Evolutionary conservation across 345 rosid species (phyloP), one percentile per base, ranked within the genome.

Genomic region (Rhizophora apiculata): DNA sequence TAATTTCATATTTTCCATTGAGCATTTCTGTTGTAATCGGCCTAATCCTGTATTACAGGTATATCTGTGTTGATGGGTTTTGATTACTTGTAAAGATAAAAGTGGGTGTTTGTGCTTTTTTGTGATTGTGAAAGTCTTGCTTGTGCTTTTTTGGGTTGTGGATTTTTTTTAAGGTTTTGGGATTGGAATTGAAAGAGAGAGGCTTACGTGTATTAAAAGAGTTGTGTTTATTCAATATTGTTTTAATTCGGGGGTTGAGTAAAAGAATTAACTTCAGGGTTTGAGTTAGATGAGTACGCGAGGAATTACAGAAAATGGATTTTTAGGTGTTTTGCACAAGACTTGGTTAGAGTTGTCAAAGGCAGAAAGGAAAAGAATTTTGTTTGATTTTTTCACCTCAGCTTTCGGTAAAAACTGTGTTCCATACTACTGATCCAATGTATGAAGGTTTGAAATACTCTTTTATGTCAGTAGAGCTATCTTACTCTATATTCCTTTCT

Each of bases 31-130:
- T 32, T 95, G 96, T 78, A 86, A 89, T 67, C 97, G 99, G 62
- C 89, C 99, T 61, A 95, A 95, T 68, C 96, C 97, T 37, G 60
- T 82, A 8, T 74, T 95, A 36, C 97, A 90, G 90, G 96, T 89
- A 62, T 31, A 5, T 56, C n/a, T 56, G 18, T 56, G 29, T 56
- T 9, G 29, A 6, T 24, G 60, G 29, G 60, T 56, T 21, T 56
- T 22, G 60, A 13, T 56, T 56, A 15, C 24, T 56, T 56, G 60
- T 56, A 22, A 56, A 8, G 60, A 56, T 56, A 22, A 6, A 56
- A 10, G 30, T 15, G 60, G 6, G 29, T 56, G 16, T 10, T 24
- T 8, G 30, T 56, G 30, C 27, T 55, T 55, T 55, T 26, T 29
- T 55, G 59, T 55, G 59, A 8, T 26, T 55, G 4, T 26, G 59